A percentile compares a stretch with the other conserved stretches of the same genome.
Conservation (phyloP, 306 rosid genomes). For the Bauhinia variegata region DNA sequence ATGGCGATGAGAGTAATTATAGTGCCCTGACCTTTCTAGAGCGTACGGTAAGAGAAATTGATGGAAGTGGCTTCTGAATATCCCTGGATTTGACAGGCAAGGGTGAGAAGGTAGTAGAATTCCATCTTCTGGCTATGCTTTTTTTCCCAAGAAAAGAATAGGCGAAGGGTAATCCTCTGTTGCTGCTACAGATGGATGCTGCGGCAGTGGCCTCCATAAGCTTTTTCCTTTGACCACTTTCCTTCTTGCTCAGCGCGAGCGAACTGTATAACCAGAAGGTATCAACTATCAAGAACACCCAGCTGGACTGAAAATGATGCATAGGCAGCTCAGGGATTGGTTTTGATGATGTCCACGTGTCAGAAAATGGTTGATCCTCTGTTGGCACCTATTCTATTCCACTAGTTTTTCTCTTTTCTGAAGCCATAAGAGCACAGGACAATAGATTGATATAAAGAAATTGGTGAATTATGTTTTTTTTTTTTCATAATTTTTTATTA, state of each 20-base stretch:
- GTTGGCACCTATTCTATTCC: background rate
- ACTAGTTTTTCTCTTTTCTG: background rate
- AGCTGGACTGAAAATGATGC: slow-evolving; percentile 40
- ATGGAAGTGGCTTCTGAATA: slow-evolving; percentile 63
- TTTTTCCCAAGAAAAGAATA: slow-evolving; percentile 28
- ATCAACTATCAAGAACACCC: background rate
- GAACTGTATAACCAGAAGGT: background rate
- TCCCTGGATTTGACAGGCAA: slow-evolving; percentile 71
- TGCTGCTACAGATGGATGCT: slow-evolving; percentile 47
- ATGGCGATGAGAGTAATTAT: background rate
- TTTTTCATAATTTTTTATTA: too few species aligned
- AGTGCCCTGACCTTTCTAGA: slow-evolving; percentile 67
- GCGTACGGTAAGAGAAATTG: slow-evolving; percentile 55
- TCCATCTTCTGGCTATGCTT: background rate
- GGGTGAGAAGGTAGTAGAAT: slow-evolving; percentile 40
- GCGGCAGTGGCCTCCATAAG: slow-evolving; percentile 58
- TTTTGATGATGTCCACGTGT: slow-evolving; percentile 43
- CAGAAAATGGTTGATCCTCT: slow-evolving; percentile 20
- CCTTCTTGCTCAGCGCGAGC: background rate
- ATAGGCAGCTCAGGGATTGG: slow-evolving; percentile 41
- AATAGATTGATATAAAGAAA: too few species aligned
- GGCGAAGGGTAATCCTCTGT: slow-evolving; percentile 37
- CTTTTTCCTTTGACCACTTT: slow-evolving; percentile 6
- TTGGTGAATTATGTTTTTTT: too few species aligned
- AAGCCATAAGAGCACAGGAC: background rate